These are phyloP conservation scores for Eutrema salsugineum DNA, from an alignment of 441 rosid genomes.

Conservation along the genomic window DNA sequence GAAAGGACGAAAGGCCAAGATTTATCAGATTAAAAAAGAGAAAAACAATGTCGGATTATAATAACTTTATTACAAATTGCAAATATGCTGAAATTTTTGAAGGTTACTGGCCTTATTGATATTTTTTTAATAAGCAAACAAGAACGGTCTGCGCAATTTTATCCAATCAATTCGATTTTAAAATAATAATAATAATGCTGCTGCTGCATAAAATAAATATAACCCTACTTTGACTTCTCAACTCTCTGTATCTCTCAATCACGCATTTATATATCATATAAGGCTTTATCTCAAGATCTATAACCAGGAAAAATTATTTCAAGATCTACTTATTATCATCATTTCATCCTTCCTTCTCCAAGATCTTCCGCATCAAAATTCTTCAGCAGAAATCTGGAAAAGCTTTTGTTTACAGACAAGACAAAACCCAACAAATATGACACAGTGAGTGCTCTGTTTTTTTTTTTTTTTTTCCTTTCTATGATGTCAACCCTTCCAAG, in stretches of 20 bases:
- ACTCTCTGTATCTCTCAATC: constrained; percentile 11
- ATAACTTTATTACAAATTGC: background rate
- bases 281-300: constrained; percentile 3
- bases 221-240: constrained; percentile 26
- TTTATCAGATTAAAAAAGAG: background rate
- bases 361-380: background rate
- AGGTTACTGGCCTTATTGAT: constrained; percentile 6
- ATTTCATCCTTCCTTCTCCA: background rate
- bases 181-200: background rate
- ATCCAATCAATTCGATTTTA: background rate
- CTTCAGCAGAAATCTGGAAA: background rate
- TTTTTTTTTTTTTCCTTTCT: background rate
- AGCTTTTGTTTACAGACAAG: constrained; percentile 8
- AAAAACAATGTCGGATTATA: background rate
- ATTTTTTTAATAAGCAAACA: background rate
- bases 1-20: background rate
- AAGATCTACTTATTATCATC: constrained; percentile 3
- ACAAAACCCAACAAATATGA: constrained; percentile 12
- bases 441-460: constrained; percentile 27
- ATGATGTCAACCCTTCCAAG: background rate
- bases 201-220: background rate
- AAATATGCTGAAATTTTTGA: background rate
- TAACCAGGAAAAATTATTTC: background rate
- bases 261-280: constrained; percentile 25
- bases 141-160: background rate